phyloP scores from a whole-genome alignment of 164 flowering plant genomes.

The Tetracentron sinense region DNA sequence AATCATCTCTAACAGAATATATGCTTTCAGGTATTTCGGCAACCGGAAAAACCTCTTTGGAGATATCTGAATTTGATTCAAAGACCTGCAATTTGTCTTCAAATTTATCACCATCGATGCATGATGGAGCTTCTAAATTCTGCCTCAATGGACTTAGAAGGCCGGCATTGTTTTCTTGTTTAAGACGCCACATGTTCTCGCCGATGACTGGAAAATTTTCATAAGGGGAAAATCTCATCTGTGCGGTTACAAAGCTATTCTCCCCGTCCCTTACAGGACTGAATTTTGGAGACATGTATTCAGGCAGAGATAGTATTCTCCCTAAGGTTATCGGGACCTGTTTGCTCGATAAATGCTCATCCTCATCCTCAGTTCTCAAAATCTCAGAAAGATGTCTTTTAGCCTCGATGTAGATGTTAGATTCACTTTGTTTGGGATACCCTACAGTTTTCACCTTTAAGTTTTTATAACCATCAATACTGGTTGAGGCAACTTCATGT shows the following conservation, averaged over 20 bases:
- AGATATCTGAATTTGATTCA: conserved; percentile 16
- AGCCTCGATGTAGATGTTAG: conserved; percentile 72
- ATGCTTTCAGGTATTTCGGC: conserved; percentile 17
- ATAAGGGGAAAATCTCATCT: conserved; percentile 32
- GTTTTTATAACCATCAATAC: conserved; percentile 10
- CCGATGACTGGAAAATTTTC: conserved; percentile 18
- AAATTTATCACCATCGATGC: conserved; percentile 16
- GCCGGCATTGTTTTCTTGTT: conserved; percentile 21
- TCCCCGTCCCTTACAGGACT: conserved; percentile 56
- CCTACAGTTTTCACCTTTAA: conserved; percentile 13
- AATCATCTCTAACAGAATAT: conserved; percentile 14
- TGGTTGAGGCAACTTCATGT: conserved; percentile 19
- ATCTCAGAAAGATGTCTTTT: conserved; percentile 80
- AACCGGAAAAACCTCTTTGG: conserved; percentile 17
- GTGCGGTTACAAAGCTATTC: conserved; percentile 24
- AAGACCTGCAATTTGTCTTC: conserved; percentile 18
- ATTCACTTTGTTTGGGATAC: conserved; percentile 31
- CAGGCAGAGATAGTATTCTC: conserved; percentile 63
- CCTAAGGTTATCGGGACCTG: conserved; percentile 49
- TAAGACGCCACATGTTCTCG: conserved; percentile 17
- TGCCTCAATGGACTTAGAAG: conserved; percentile 19
- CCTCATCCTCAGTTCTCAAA: conserved; percentile 46
- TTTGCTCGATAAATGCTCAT: conserved; percentile 22
- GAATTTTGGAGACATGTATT: conserved; percentile 48
- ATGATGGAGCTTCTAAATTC: conserved; percentile 20